phyloP scores from a whole-genome alignment of 495 filamentous ascomycete species.

The Daldinia concentrica region DNA sequence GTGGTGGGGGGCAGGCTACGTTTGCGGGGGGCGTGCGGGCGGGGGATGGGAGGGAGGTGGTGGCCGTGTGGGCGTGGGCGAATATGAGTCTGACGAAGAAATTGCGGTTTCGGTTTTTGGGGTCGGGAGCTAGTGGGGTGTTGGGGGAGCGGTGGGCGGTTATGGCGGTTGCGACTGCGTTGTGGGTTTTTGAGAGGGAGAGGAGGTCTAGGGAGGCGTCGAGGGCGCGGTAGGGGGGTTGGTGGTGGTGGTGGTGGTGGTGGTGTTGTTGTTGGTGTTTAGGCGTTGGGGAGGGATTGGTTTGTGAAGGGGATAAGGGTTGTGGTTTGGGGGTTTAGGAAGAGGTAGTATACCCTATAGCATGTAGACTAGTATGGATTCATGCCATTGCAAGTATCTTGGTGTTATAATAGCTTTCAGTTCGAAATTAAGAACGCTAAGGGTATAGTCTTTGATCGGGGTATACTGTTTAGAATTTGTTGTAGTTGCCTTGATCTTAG shows the following conservation, averaged over 20 bases:
- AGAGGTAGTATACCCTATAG: neutral
- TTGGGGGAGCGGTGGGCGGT: conserved; percentile 47
- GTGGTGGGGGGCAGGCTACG: neutral
- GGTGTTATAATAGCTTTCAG: neutral
- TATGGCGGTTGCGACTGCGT: conserved; percentile 45
- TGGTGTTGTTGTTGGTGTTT: neutral
- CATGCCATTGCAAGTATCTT: neutral
- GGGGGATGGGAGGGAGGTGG: conserved; percentile 45
- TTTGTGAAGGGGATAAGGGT: neutral
- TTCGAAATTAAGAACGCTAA: too few relatives aligned
- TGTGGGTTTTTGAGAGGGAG: conserved; percentile 11
- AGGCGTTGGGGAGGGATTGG: neutral
- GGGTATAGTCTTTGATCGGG: neutral
- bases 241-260: neutral
- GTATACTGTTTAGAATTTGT: neutral
- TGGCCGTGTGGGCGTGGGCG: conserved; percentile 37
- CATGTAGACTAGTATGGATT: neutral
- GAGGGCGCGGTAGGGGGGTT: neutral
- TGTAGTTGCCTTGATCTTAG: neutral
- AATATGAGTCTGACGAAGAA: conserved; percentile 32
- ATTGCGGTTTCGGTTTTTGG: conserved; percentile 43
- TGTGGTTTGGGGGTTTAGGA: neutral
- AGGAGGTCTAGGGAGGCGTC: neutral
- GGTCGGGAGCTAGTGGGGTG: conserved; percentile 38
- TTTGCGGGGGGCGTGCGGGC: neutral